A percentile compares a stretch with the other conserved stretches of the same genome.
Evolutionary conservation across 108 stramenopile genomes (phyloP).

Genomic region (Epipyxis sp.): DNA sequence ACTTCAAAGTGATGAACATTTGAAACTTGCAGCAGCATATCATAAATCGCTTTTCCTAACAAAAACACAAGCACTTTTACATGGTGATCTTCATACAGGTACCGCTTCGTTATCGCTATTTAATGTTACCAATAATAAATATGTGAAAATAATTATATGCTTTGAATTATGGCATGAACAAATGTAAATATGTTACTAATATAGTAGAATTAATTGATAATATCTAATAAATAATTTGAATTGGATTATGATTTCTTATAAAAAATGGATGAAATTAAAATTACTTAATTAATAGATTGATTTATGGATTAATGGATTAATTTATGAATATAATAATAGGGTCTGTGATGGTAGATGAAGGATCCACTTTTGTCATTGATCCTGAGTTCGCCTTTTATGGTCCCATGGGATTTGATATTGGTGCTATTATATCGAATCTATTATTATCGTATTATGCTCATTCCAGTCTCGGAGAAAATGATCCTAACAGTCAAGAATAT

Average conservation of each 20-base stretch:
- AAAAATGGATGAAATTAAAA: too few relatives aligned
- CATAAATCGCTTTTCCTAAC: conserved; percentile 54
- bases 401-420: conserved; percentile 62
- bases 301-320: too few relatives aligned
- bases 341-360: conserved; percentile 54
- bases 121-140: too few relatives aligned
- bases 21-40: conserved; percentile 45
- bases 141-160: too few relatives aligned
- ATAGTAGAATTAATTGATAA: too few relatives aligned
- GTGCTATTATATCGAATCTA: conserved; percentile 53
- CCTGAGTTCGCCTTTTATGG: conserved; percentile 66
- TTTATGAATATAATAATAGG: too few relatives aligned
- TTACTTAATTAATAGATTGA: too few relatives aligned
- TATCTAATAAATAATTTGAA: too few relatives aligned
- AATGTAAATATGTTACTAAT: too few relatives aligned
- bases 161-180: too few relatives aligned
- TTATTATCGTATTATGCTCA: conserved; percentile 52
- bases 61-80: conserved; percentile 47
- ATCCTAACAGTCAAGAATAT: conserved; percentile 33
- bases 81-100: conserved; percentile 61
- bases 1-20: conserved; percentile 39
- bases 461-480: conserved; percentile 38
- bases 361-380: conserved; percentile 57
- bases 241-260: too few relatives aligned
- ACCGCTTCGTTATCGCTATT: too few relatives aligned